Conservation (phyloP, 2,329 filamentous ascomycete genomes). For the Atkinsonella hypoxylon region DNA sequence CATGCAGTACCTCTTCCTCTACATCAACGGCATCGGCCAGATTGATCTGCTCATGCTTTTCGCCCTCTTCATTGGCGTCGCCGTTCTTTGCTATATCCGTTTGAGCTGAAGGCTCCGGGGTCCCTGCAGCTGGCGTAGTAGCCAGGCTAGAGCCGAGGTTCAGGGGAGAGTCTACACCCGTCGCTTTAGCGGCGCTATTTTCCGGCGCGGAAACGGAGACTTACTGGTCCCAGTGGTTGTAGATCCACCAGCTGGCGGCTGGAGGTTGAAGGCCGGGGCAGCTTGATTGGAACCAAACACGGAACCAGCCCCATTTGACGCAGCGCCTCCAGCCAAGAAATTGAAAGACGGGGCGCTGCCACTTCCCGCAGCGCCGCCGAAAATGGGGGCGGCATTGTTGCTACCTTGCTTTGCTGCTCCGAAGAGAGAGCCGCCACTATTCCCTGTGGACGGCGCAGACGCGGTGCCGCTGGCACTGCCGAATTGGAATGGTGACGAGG, state of each 20-base stretch:
- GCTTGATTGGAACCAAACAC: constrained; percentile 23
- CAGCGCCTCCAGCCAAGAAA: constrained; percentile 23
- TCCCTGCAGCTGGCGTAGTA: constrained; percentile 46
- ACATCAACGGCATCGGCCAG: constrained; percentile 58
- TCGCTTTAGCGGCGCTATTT: constrained; percentile 34
- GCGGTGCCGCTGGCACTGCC: constrained; percentile 16
- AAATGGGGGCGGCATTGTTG: constrained; percentile 15
- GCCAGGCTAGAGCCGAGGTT: constrained; percentile 48
- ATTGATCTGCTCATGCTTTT: constrained; percentile 57
- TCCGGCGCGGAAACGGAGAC: constrained; percentile 28
- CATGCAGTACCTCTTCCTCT: constrained; percentile 57
- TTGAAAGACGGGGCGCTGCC: constrained; percentile 24
- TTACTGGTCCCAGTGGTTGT: constrained; percentile 36
- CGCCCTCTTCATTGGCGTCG: constrained; percentile 38
- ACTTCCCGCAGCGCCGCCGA: constrained; percentile 19
- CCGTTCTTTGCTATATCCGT: constrained; percentile 28
- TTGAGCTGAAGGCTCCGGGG: constrained; percentile 42
- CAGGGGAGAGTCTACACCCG: constrained; percentile 40
- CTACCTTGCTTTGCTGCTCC: constrained; percentile 16
- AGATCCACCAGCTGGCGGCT: constrained; percentile 29
- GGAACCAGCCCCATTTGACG: constrained; percentile 17
- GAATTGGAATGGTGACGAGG: constrained; percentile 26
- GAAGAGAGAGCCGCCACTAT: constrained; percentile 13
- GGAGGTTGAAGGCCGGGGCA: constrained; percentile 26
- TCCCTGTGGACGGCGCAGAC: constrained; percentile 10